These are phyloP conservation scores for Teratosphaeriaceae sp. DNA, from an alignment of 2,329 filamentous ascomycete species.

Conservation along the genomic window DNA sequence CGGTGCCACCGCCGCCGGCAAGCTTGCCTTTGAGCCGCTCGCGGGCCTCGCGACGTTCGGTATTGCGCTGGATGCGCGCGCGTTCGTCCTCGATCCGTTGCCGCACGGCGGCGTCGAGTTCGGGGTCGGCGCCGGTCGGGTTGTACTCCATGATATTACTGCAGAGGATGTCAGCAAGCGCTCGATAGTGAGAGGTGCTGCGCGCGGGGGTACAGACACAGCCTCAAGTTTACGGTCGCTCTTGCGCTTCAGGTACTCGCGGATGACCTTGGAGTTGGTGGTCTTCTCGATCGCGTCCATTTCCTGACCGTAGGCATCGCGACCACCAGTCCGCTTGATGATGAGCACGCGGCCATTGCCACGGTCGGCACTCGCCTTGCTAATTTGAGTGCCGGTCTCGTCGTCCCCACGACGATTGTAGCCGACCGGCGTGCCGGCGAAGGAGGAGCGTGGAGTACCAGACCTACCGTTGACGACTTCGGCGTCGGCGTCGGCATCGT, in stretches of 20 bases:
- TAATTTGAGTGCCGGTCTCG: conserved; percentile 58
- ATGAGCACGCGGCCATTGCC: conserved; percentile 55
- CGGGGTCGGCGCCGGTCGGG: conserved; percentile 56
- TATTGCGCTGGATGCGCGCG: conserved; percentile 80
- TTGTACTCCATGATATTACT: conserved; percentile 43
- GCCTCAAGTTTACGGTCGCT: conserved; percentile 63
- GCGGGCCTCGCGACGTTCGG: conserved; percentile 79
- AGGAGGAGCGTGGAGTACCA: conserved; percentile 60
- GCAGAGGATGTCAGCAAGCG: conserved; percentile 16
- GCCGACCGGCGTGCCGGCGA: conserved; percentile 47
- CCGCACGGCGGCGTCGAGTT: conserved; percentile 54
- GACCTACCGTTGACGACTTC: conserved; percentile 32
- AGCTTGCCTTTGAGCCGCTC: conserved; percentile 69
- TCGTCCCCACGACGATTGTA: conserved; percentile 58
- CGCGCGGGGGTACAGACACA: conserved; percentile 57
- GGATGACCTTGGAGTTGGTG: conserved; percentile 73
- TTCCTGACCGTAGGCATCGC: conserved; percentile 56
- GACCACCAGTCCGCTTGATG: conserved; percentile 61
- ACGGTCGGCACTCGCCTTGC: conserved; percentile 39
- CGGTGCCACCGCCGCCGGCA: conserved; percentile 30
- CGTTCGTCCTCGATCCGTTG: conserved; percentile 65
- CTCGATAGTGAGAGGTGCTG: neutral
- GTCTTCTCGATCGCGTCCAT: conserved; percentile 16
- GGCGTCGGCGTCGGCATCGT: conserved; percentile 46
- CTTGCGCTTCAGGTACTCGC: conserved; percentile 76